A percentile compares a stretch with the other conserved stretches of the same genome.
phyloP scores from a whole-genome alignment of 805 yeast species.

The Tetrapisispora arboricola region DNA sequence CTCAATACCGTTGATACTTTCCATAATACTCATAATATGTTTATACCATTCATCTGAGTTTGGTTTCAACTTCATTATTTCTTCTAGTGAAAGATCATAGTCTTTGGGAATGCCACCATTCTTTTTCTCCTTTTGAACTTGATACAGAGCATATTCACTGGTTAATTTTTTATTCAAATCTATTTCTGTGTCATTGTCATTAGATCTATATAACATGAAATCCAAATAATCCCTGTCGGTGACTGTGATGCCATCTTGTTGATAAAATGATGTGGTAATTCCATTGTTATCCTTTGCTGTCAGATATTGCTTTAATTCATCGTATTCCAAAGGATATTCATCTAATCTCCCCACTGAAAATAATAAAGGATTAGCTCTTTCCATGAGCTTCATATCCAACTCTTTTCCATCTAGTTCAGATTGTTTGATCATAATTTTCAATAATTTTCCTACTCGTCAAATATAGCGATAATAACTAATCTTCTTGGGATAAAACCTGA shows the following conservation, averaged over 20 bases:
- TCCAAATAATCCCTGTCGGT: constrained; percentile 22
- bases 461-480: too few species aligned
- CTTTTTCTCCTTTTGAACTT: constrained; percentile 11
- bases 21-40: constrained; percentile 12
- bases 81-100: constrained; percentile 5
- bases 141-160: constrained; percentile 23
- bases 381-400: constrained; percentile 12
- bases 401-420: neutral
- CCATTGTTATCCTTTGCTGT: constrained; percentile 6
- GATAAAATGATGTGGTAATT: neutral
- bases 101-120: constrained; percentile 4
- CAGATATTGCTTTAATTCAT: constrained; percentile 20
- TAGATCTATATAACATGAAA: constrained; percentile 14
- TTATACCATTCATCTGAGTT: constrained; percentile 14
- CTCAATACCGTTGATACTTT: constrained; percentile 14
- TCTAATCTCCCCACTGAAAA: constrained; percentile 17
- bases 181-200: constrained; percentile 6
- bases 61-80: constrained; percentile 8
- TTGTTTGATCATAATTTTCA: neutral
- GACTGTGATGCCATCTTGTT: constrained; percentile 1
- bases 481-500: too few species aligned
- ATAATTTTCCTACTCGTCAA: too few species aligned
- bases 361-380: constrained; percentile 21
- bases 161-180: constrained; percentile 23
- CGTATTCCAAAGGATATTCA: constrained; percentile 22